Conservation (phyloP, 2,329 filamentous ascomycete genomes). For the Ophiosphaerella herpotricha region DNA sequence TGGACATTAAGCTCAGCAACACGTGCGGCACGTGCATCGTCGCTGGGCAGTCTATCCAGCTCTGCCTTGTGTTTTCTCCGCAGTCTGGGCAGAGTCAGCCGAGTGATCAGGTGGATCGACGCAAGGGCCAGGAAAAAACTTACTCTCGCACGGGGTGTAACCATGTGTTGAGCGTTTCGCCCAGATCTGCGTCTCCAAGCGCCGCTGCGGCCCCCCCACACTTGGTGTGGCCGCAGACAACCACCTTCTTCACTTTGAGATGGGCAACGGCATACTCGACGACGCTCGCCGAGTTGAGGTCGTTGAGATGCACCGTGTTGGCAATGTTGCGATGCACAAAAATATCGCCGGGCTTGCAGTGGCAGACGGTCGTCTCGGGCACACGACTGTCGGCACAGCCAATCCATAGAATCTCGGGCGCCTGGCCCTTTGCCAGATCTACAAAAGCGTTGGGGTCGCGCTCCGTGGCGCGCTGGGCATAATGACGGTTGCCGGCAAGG, state of each 20-base stretch:
- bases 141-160: slow-evolving; percentile 59
- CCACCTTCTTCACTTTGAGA: slow-evolving; percentile 68
- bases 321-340: slow-evolving; percentile 92
- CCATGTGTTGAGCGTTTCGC: slow-evolving; percentile 64
- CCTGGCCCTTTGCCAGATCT: slow-evolving; percentile 68
- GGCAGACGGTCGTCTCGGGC: slow-evolving; percentile 80
- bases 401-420: slow-evolving; percentile 75
- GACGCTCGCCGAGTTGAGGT: slow-evolving; percentile 75
- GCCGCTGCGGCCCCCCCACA: slow-evolving; percentile 64
- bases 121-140: slow-evolving; percentile 6
- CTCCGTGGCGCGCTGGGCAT: slow-evolving; percentile 67
- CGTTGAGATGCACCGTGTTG: slow-evolving; percentile 76
- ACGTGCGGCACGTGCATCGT: slow-evolving; percentile 59
- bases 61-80: slow-evolving; percentile 58
- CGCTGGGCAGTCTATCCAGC: slow-evolving; percentile 52
- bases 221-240: slow-evolving; percentile 65
- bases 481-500: slow-evolving; percentile 71
- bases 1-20: slow-evolving; percentile 80
- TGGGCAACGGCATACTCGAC: slow-evolving; percentile 78
- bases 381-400: slow-evolving; percentile 86
- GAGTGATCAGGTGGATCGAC: neutral
- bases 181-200: slow-evolving; percentile 61
- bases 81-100: slow-evolving; percentile 35
- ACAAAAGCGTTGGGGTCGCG: slow-evolving; percentile 74
- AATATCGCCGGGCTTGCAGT: slow-evolving; percentile 79